A percentile compares a stretch with the other conserved stretches of the same genome.
Evolutionary conservation across 2,329 filamentous ascomycete species (phyloP).

Genomic region (Zalaria sp.): DNA sequence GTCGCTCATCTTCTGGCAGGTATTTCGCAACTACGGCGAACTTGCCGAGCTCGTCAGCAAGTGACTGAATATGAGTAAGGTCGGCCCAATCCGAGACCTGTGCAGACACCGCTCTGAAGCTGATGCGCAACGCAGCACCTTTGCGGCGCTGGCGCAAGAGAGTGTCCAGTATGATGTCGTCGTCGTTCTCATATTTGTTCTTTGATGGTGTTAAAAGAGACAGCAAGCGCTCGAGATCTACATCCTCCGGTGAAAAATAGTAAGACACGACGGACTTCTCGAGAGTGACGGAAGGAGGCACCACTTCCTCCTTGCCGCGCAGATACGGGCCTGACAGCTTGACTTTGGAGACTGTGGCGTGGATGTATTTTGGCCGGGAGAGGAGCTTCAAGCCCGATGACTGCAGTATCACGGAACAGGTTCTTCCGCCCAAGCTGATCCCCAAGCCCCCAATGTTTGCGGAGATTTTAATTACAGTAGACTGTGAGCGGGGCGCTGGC

Average conservation of each 20-base stretch:
- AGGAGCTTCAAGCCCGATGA: slow-evolving; percentile 74
- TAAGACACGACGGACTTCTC: slow-evolving; percentile 59
- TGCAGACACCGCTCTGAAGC: slow-evolving; percentile 49
- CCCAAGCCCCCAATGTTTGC: slow-evolving; percentile 61
- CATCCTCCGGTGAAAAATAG: slow-evolving; percentile 55
- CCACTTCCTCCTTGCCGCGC: slow-evolving; percentile 33
- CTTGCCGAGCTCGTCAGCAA: slow-evolving; percentile 67
- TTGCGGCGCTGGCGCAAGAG: slow-evolving; percentile 74
- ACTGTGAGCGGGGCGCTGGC: slow-evolving; percentile 14
- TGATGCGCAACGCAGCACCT: slow-evolving; percentile 64
- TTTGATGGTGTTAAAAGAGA: slow-evolving; percentile 84
- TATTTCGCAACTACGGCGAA: slow-evolving; percentile 87
- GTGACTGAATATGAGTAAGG: slow-evolving; percentile 51
- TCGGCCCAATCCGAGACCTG: slow-evolving; percentile 49
- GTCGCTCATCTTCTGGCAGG: slow-evolving; percentile 85
- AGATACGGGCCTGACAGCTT: slow-evolving; percentile 56
- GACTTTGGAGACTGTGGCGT: slow-evolving; percentile 60
- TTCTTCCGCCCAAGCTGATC: slow-evolving; percentile 63
- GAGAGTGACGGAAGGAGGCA: slow-evolving; percentile 38
- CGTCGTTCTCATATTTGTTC: slow-evolving; percentile 74
- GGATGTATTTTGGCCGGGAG: slow-evolving; percentile 57
- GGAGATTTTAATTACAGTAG: slow-evolving; percentile 49
- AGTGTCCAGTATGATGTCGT: slow-evolving; percentile 91
- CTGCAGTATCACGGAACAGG: slow-evolving; percentile 59
- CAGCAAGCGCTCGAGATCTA: slow-evolving; percentile 68